phyloP scores from a whole-genome alignment of 2,329 filamentous ascomycete genomes.

The Claviceps sp. region DNA sequence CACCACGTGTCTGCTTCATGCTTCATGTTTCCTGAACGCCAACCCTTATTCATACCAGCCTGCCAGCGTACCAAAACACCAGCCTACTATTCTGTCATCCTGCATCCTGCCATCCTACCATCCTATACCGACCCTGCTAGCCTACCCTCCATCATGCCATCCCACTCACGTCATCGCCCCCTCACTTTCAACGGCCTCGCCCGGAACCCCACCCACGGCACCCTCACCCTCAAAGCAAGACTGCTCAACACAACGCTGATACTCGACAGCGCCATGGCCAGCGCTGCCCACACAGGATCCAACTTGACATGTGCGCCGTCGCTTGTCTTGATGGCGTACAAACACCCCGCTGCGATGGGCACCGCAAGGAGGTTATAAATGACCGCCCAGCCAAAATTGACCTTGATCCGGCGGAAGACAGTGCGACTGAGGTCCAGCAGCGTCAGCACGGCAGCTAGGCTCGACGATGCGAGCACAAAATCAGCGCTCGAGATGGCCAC shows the following conservation, averaged over 20 bases:
- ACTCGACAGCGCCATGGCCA: slow-evolving; percentile 88
- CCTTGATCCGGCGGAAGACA: slow-evolving; percentile 65
- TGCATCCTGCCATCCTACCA: too few relatives aligned
- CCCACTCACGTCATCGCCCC: too few relatives aligned
- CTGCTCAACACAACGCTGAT: slow-evolving; percentile 80
- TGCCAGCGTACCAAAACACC: too few relatives aligned
- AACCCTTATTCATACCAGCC: too few relatives aligned
- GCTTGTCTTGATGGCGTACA: slow-evolving; percentile 45
- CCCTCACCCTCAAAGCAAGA: slow-evolving; percentile 47
- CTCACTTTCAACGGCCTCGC: slow-evolving; percentile 1
- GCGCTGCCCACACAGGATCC: slow-evolving; percentile 72
- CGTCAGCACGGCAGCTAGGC: slow-evolving; percentile 56
- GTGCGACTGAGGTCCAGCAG: slow-evolving; percentile 56
- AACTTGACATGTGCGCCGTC: slow-evolving; percentile 45
- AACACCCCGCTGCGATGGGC: slow-evolving; percentile 66
- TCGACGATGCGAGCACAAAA: slow-evolving; percentile 67
- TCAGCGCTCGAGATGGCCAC: slow-evolving; percentile 70
- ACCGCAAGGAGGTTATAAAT: slow-evolving; percentile 70
- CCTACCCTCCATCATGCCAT: too few relatives aligned
- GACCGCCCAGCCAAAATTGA: slow-evolving; percentile 79
- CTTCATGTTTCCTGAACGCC: too few relatives aligned
- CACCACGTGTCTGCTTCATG: too few relatives aligned
- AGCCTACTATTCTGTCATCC: too few relatives aligned
- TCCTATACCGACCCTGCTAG: too few relatives aligned
- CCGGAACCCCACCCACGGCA: slow-evolving; percentile 32